phyloP scores from a whole-genome alignment of 805 yeast genomes.

The Cyberlindnera nakhonratchasimensis region DNA sequence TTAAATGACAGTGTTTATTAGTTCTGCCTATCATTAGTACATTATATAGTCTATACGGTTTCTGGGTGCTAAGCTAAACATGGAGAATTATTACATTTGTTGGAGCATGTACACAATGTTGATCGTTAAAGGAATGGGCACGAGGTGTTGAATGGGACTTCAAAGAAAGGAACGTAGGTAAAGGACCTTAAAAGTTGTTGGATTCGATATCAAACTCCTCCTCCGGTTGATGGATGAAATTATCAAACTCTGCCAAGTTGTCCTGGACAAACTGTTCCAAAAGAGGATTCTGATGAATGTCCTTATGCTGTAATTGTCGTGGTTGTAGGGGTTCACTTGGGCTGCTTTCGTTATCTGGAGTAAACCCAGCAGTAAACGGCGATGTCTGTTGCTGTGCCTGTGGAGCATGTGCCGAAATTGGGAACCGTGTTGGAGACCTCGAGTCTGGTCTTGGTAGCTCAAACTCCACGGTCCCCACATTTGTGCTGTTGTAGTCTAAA shows the following conservation, averaged over 20 bases:
- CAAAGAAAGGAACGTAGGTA: not conserved
- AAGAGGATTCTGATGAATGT: slow-evolving; percentile 11
- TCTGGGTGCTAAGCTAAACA: too few relatives aligned
- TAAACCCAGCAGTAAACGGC: slow-evolving; percentile 3
- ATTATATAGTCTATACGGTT: too few relatives aligned
- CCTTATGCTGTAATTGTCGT: slow-evolving; percentile 1
- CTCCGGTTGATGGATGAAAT: slow-evolving; percentile 17
- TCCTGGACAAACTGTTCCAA: slow-evolving; percentile 18
- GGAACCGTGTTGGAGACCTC: slow-evolving; percentile 20
- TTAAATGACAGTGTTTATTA: not conserved
- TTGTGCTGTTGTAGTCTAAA: slow-evolving; percentile 40
- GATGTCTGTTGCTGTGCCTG: slow-evolving; percentile 2
- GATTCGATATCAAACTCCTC: slow-evolving; percentile 7
- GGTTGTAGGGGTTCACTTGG: not conserved
- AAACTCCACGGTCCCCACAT: slow-evolving; percentile 27
- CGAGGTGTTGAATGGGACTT: too few relatives aligned
- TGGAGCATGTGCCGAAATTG: slow-evolving; percentile 6
- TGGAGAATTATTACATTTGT: not conserved
- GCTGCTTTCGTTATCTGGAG: slow-evolving; percentile 6
- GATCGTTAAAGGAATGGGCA: too few relatives aligned
- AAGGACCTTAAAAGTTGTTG: slow-evolving; percentile 1
- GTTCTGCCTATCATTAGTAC: too few relatives aligned
- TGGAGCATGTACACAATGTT: not conserved
- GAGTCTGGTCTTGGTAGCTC: slow-evolving; percentile 22
- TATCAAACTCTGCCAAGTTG: slow-evolving; percentile 14